phyloP scores from a whole-genome alignment of 169 alveolate genomes.

The Babesia bovis region DNA sequence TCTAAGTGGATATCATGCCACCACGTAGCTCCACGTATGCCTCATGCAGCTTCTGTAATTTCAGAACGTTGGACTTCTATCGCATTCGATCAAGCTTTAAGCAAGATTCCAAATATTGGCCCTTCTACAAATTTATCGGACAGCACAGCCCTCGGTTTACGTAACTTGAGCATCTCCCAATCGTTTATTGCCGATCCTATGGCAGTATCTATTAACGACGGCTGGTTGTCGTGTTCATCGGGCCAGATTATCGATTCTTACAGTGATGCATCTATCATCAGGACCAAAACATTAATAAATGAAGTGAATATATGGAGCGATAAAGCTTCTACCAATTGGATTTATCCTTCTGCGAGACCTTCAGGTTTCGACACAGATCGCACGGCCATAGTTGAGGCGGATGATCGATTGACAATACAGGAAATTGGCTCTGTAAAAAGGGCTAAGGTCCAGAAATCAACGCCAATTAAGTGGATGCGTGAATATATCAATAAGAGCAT shows the following conservation, averaged over 20 bases:
- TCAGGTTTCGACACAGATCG: background rate
- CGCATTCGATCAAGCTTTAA: slow-evolving; percentile 9
- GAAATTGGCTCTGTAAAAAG: background rate
- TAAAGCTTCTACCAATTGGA: background rate
- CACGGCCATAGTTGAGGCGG: background rate
- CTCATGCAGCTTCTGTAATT: background rate
- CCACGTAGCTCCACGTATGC: background rate
- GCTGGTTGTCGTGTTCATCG: slow-evolving; percentile 2
- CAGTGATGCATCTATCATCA: background rate
- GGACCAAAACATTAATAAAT: background rate
- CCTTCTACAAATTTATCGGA: background rate
- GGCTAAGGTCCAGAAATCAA: background rate
- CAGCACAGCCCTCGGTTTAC: background rate
- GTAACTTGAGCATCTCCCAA: slow-evolving; percentile 1
- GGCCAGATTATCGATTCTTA: background rate
- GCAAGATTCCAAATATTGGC: background rate
- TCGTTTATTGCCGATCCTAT: background rate
- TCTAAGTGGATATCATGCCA: slow-evolving; percentile 11
- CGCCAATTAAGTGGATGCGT: background rate
- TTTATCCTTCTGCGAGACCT: background rate
- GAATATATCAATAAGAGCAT: background rate
- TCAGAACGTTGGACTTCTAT: slow-evolving; percentile 26
- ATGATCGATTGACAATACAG: background rate
- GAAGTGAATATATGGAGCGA: background rate
- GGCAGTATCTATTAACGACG: background rate